phyloP scores from a whole-genome alignment of 2,329 filamentous ascomycete genomes.

The Mycosphaerella sp. region DNA sequence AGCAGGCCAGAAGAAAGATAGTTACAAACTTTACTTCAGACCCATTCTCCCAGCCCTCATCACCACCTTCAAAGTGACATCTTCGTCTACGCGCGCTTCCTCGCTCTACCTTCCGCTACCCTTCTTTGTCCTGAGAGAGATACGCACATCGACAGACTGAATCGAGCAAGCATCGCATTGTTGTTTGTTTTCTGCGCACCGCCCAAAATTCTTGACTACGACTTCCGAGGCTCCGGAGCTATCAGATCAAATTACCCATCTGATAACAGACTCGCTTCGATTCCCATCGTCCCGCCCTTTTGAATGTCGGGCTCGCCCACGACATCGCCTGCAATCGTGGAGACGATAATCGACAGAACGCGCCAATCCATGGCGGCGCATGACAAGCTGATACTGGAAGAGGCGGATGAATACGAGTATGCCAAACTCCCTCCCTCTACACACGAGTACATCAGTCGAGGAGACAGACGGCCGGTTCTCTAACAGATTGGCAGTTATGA shows the following conservation, averaged over 20 bases:
- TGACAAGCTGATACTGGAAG: conserved; percentile 29
- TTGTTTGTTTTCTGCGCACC: not conserved
- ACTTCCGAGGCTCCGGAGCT: not conserved
- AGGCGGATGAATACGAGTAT: conserved; percentile 36
- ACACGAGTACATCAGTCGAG: not conserved
- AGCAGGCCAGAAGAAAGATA: not conserved
- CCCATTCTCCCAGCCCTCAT: not conserved
- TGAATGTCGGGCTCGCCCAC: conserved; percentile 16
- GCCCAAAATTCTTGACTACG: not conserved
- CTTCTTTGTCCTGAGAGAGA: not conserved
- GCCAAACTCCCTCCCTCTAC: conserved; percentile 7
- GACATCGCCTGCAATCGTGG: conserved; percentile 16
- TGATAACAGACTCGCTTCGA: conserved; percentile 1
- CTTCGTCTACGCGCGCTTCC: not conserved
- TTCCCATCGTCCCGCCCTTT: not conserved
- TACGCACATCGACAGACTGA: not conserved
- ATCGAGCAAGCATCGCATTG: not conserved
- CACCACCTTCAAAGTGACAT: not conserved
- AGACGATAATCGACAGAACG: conserved; percentile 14
- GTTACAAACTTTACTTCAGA: not conserved
- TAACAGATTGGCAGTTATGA: conserved; percentile 61
- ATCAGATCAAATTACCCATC: conserved; percentile 1
- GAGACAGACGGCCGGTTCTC: conserved; percentile 1
- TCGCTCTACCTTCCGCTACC: no score
- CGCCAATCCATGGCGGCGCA: conserved; percentile 22